Evolutionary conservation across 495 filamentous ascomycete genomes (phyloP), one percentile per base, ranked within the genome.

Genomic region (Penicillium macrosclerotiorum): DNA sequence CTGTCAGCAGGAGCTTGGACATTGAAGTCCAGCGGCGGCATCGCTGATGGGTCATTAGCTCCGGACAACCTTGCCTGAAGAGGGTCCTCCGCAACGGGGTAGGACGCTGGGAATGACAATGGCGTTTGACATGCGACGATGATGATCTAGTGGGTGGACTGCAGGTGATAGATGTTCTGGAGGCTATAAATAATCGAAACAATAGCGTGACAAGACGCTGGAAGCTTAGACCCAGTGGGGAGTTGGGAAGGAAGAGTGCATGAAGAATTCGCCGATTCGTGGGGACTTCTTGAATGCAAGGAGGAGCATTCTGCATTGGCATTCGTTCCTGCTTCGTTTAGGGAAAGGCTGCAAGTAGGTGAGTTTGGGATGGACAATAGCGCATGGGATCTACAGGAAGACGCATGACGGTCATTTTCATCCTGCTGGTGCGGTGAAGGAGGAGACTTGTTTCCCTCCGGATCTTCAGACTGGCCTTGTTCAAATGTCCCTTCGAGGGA

Each of bases 141-240:
- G 26, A 48, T 41, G 35, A 24, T 41, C 30, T 40, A 24, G 22
- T 49, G 38, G 27, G 9, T 37, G 34, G 34, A 25, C 11, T 32
- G 20, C 30, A 35, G 34, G 12, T 17, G 18, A 43, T 39, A 27
- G 51, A 31, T 34, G 40, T 24, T 35, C 25, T 29, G n/a, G 20
- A 13, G 23, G 25, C 44, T 51, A 48, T 42, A 52, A 50, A 52
- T 55, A 40, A 42, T 16, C 16, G 37, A 49, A 49, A 57, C 45
- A 29, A 41, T 49, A 37, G 53, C 39, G 52, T 24, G 29, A 42
- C 13, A 27, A 40, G 24, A 8, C 14, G 25, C 37, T 22, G 22
- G 38, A 43, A 44, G 44, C 32, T 40, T 31, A 17, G 30, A 37
- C 30, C 17, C 17, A 35, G 25, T 33, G 44, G 34, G 16, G 24